Base-by-base conservation (phyloP, 2,329 filamentous ascomycete genomes). In the Phaeosphaeria sp. region DNA sequence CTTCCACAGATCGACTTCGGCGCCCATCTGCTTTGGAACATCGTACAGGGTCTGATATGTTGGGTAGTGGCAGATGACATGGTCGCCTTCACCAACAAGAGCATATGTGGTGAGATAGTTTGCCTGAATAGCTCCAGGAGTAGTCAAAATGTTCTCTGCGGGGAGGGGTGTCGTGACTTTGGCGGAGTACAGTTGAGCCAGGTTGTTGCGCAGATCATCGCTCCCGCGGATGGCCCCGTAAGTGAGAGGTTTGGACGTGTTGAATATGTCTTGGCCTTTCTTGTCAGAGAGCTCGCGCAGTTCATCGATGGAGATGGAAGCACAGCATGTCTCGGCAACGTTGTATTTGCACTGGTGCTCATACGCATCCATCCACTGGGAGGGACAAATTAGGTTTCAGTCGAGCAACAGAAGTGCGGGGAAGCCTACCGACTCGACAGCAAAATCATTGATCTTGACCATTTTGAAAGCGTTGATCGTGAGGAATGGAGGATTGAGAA, bases 1-100 rank as follows among this genome's bases (percentile, higher is more conserved):
- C 71, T 86, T 87, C 92, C 92, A 96, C 11, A 94, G 75, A 43
- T 88, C 87, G 17, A 96, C 90, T 57, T 91, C 86, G 1, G 91
- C 91, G 0, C 92, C 92, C 5, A 96, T 79, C 39, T 87, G 89
- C 64, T 83, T 82, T 0, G 92, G 91, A 0, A 96, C 86, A 9
- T 87, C 82, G 71, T 94, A 95, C 1, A 96, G 83, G 68, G 95
- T 91, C 74, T 95, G 91, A 69, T 77, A 96, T 0, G 91, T 94
- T 13, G 93, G 92, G 72, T 93, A 91, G 56, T 95, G 90, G 69
- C 91, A 95, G 57, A 96, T 85, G 47, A 94, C 90, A 81, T 96
- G 92, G 71, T 96, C 91, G 0, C 88, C 90, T 0, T 87, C 86
- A 0, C 86, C 86, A 2, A 95, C 73, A 6, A 95, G 81, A 1